Evolutionary conservation across 139 green algal genomes (phyloP).

Genomic region (Chlamydomonas sp.): DNA sequence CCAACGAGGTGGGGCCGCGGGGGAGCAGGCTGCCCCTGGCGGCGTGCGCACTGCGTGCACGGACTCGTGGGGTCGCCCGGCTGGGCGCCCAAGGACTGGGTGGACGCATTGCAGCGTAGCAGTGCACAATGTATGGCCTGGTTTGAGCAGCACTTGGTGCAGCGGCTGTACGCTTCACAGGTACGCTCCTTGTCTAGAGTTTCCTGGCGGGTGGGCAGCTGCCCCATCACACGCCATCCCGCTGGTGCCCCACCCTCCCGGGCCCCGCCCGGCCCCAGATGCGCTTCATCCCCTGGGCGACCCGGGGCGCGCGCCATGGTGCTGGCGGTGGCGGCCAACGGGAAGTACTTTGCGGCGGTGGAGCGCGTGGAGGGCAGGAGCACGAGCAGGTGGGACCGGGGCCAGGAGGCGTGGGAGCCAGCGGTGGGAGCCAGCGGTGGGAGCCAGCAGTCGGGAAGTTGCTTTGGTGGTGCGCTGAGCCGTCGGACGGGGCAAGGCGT

Average conservation of each 20-base stretch:
- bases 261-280: slow-evolving; percentile 30
- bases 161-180: no score
- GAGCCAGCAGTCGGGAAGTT: no score
- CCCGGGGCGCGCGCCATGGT: not conserved
- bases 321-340: slow-evolving; percentile 41
- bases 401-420: not conserved
- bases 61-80: not conserved
- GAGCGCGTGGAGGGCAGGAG: slow-evolving; percentile 35
- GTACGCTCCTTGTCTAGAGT: no score
- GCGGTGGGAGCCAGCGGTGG: not conserved
- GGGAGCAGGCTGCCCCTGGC: not conserved
- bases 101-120: no score
- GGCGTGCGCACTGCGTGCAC: not conserved
- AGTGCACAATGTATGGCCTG: no score
- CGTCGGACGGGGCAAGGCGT: not conserved
- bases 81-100: no score
- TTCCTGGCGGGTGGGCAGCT: no score
- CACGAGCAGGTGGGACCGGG: slow-evolving; percentile 37
- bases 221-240: not conserved
- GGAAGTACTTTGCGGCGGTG: slow-evolving; percentile 46
- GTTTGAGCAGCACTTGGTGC: no score
- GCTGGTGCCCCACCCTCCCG: not conserved
- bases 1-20: not conserved
- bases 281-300: slow-evolving; percentile 34
- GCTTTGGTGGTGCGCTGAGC: not conserved